Evolutionary conservation across 164 flowering plant species (phyloP).

Genomic region (Berberis thunbergii): DNA sequence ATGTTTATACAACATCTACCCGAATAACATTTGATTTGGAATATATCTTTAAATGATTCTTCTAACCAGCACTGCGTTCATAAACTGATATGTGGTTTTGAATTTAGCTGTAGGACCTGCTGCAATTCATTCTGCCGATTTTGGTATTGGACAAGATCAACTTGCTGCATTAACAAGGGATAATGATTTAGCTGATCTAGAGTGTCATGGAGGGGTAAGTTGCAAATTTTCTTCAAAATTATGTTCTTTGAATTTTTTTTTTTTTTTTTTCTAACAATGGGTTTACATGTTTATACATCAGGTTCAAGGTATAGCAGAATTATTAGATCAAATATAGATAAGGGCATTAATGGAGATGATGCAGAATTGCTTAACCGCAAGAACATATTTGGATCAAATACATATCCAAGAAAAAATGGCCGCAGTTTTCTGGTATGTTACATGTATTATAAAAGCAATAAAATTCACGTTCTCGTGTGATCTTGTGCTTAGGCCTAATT

Average conservation of each 20-base stretch:
- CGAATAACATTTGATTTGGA: too few relatives aligned
- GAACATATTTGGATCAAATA: slow-evolving; percentile 75
- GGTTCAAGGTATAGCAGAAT: slow-evolving; percentile 58
- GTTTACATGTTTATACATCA: slow-evolving; percentile 14
- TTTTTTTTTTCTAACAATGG: not conserved
- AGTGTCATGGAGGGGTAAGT: slow-evolving; percentile 74
- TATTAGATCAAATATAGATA: slow-evolving; percentile 57
- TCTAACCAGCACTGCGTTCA: too few relatives aligned
- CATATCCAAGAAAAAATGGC: slow-evolving; percentile 85
- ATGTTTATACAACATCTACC: too few relatives aligned
- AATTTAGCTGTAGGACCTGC: slow-evolving; percentile 19
- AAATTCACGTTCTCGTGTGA: not conserved
- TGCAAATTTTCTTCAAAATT: not conserved
- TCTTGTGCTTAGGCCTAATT: not conserved
- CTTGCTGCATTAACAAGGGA: slow-evolving; percentile 63
- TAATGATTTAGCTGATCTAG: slow-evolving; percentile 38
- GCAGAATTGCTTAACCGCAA: slow-evolving; percentile 47
- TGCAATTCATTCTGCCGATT: slow-evolving; percentile 35
- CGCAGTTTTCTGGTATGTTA: slow-evolving; percentile 69
- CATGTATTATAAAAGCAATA: not conserved
- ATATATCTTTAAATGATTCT: too few relatives aligned
- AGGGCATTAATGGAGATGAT: slow-evolving; percentile 75
- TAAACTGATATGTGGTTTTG: not conserved
- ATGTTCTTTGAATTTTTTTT: not conserved
- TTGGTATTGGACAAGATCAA: slow-evolving; percentile 48